A percentile compares a stretch with the other conserved stretches of the same genome.
Conservation (phyloP, 345 rosid genomes). For the Gossypium turneri region DNA sequence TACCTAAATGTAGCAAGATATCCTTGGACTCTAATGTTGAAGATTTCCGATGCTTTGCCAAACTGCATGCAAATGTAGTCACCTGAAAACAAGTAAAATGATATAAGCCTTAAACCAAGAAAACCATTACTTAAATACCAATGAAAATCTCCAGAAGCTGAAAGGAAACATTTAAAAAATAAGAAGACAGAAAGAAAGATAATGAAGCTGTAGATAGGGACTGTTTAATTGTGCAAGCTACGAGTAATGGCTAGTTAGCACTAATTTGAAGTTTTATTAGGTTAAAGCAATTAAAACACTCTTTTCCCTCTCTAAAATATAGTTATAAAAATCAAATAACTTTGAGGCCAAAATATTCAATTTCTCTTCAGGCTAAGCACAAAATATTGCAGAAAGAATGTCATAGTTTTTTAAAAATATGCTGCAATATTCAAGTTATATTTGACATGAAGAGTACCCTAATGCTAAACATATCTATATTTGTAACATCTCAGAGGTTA, state of each 20-base stretch:
- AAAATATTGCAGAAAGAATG: not conserved
- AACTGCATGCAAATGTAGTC: constrained; percentile 71
- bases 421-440: constrained; percentile 2
- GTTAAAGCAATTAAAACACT: constrained; percentile 9
- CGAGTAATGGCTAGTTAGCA: not conserved
- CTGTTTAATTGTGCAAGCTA: not conserved
- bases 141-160: not conserved
- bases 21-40: constrained; percentile 87
- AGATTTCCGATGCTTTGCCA: constrained; percentile 97
- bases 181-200: not conserved
- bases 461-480: not conserved
- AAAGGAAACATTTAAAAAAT: not conserved
- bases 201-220: not conserved
- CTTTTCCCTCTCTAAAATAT: not conserved
- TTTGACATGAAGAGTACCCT: not conserved
- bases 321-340: not conserved
- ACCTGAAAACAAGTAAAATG: constrained; percentile 45
- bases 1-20: constrained; percentile 88
- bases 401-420: not conserved
- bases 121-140: not conserved
- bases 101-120: not conserved
- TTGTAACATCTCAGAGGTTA: not conserved
- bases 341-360: not conserved
- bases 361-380: constrained; percentile 10
- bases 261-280: not conserved